phyloP scores from a whole-genome alignment of 345 rosid species.

The Isatis tinctoria region DNA sequence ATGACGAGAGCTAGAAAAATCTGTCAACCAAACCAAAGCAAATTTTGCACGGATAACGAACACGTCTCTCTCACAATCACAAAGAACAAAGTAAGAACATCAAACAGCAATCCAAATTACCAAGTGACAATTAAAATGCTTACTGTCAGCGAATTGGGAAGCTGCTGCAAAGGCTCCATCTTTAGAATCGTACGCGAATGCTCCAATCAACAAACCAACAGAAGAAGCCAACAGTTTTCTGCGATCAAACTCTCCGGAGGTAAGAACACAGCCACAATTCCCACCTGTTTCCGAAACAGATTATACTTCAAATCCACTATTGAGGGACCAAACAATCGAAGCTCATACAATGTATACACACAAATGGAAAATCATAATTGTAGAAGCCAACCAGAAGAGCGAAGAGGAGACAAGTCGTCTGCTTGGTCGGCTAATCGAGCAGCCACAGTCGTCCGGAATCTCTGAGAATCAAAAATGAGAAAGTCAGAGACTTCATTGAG shows the following conservation, averaged over 20 bases:
- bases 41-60: not conserved
- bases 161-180: constrained; percentile 49
- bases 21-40: not conserved
- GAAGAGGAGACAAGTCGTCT: constrained; percentile 11
- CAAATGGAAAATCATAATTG: not conserved
- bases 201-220: constrained; percentile 41
- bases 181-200: constrained; percentile 26
- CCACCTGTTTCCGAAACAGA: constrained; percentile 29
- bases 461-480: constrained; percentile 33
- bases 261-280: not conserved
- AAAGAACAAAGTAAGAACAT: not conserved
- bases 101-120: not conserved
- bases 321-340: not conserved
- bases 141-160: constrained; percentile 82
- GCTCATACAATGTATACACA: not conserved
- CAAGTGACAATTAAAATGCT: not conserved
- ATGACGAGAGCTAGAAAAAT: not conserved
- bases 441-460: constrained; percentile 25
- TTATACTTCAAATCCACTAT: not conserved
- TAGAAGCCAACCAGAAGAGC: constrained; percentile 26
- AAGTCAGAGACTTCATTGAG: not conserved
- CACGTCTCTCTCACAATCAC: not conserved
- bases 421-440: constrained; percentile 25
- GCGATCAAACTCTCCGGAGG: constrained; percentile 38
- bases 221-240: constrained; percentile 50